Evolutionary conservation across 2,329 filamentous ascomycete genomes (phyloP), one percentile per base, ranked within the genome.

Genomic region (Verticillium nonalfalfae): DNA sequence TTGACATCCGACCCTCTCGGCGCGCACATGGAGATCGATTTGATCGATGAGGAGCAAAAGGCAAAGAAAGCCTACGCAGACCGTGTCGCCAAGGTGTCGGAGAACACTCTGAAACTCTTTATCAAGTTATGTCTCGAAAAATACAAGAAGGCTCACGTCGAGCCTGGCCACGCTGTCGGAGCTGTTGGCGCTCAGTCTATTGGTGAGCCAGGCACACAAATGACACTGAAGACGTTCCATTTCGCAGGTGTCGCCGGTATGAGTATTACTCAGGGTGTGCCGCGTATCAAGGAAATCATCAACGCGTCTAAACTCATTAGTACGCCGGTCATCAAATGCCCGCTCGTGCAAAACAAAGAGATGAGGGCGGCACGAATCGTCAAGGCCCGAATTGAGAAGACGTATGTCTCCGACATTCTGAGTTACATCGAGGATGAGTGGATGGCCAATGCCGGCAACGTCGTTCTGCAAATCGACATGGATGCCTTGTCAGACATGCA

Each of bases 261-360:
- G 95, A 97, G 92, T 83, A 97, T 99, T 72, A 99, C 95, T 0
- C 92, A 97, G 72, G 95, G 95, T 90, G 95, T 99, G 7, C 95
- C 95, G 1, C 94, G 95, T 88, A 99, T 99, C 80, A 99, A 99
- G 78, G 95, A 99, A 81, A 99, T 99, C 68, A 99, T 99, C 86
- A 99, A 99, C 77, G 95, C 95, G 6, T 97, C 93, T 9, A 96
- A 93, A 73, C 81, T 82, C 58, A 99, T 99, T 75, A 96, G 90
- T 74, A 99, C 95, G 0, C 95, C 95, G 0, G 90, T 99, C 71
- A 96, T 99, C 67, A 87, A 85, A 6, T 98, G 95, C 70, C 89
- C 91, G 4, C 81, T 98, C 5, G 83, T 91, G 65, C 95, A 93
- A 71, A 86, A 88, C 63, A 79, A 84, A 60, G 85, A 89, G 66